These are phyloP conservation scores for carrot (Daucus carota) DNA, from an alignment of 129 eudicot genomes.

Conservation along the genomic window DH1_v3.0 NC_030386.2:24472501-24473000, in stretches of 20 bases:
- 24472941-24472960: slow-evolving; percentile 10
- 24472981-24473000: slow-evolving; percentile 49
- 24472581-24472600: neutral
- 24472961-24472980: slow-evolving; percentile 14
- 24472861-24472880: slow-evolving; percentile 82
- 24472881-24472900: slow-evolving; percentile 65
- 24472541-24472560: neutral
- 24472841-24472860: slow-evolving; percentile 77
- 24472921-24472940: slow-evolving; percentile 15
- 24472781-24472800: slow-evolving; percentile 63
- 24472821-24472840: slow-evolving; percentile 67
- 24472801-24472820: slow-evolving; percentile 37
- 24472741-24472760: slow-evolving; percentile 53
- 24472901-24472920: slow-evolving; percentile 15
- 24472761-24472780: slow-evolving; percentile 52
- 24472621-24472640: neutral
- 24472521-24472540: neutral
- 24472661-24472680: neutral
- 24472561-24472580: neutral
- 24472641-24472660: neutral
- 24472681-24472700: neutral
- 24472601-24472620: neutral
- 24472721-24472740: slow-evolving; percentile 55
- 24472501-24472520: neutral
- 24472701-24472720: neutral